Evolutionary conservation across 1,139 yeast genomes (phyloP).

Genomic region (Scheffersomyces parashehatae): DNA sequence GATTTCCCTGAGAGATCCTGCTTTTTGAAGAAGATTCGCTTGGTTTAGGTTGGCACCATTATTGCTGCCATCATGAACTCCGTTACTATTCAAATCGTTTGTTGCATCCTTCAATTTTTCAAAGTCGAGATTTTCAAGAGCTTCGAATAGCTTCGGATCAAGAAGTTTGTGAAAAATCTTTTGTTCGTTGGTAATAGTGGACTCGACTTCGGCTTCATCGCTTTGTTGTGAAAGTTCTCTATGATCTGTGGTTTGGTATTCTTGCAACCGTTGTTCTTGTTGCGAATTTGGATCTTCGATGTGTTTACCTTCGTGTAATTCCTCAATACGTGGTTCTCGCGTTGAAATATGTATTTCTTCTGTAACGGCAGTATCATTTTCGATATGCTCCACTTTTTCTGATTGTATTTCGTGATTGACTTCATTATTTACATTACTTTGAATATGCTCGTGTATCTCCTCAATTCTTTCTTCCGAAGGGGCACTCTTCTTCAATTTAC

Average conservation of each 20-base stretch:
- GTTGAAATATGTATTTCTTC: no score
- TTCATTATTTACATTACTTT: not conserved
- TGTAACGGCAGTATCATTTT: no score
- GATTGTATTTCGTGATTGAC: no score
- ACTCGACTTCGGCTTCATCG: not conserved
- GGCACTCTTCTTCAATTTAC: conserved; percentile 6
- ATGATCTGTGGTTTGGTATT: not conserved
- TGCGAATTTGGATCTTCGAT: not conserved
- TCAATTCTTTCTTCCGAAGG: conserved; percentile 2
- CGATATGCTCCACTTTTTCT: no score
- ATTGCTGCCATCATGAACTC: conserved; percentile 10
- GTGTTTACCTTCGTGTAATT: conserved; percentile 1
- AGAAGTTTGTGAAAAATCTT: conserved; percentile 24
- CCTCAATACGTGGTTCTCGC: not conserved
- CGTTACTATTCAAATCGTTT: conserved; percentile 11
- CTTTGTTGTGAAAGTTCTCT: conserved; percentile 9
- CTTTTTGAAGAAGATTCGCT: conserved; percentile 25
- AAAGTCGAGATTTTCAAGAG: conserved; percentile 28
- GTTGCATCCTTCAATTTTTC: conserved; percentile 27
- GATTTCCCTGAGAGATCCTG: conserved; percentile 30
- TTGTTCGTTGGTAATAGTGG: conserved; percentile 9
- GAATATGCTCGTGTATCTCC: conserved; percentile 2
- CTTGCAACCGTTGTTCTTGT: not conserved
- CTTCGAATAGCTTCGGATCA: conserved; percentile 33
- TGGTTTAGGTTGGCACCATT: conserved; percentile 6